These are phyloP conservation scores for Stentor coeruleus DNA, from an alignment of 73 alveolate genomes.

Conservation along the genomic window DNA sequence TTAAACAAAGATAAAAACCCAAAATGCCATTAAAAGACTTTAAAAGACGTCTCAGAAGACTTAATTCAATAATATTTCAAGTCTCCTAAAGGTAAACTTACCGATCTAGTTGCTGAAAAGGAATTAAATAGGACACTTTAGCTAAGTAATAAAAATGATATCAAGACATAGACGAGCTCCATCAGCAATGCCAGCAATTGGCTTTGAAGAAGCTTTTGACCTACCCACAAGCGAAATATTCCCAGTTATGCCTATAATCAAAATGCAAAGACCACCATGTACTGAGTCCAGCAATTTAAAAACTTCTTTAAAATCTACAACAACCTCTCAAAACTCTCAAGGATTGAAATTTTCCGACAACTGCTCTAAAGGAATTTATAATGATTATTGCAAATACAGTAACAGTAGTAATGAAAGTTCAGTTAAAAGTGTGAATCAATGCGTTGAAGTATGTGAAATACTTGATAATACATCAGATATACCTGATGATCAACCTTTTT, in stretches of 20 bases:
- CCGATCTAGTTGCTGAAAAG: too few relatives aligned
- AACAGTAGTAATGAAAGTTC: constrained; percentile 3
- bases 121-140: too few relatives aligned
- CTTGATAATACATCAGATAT: neutral
- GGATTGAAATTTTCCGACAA: neutral
- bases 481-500: neutral
- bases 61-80: constrained; percentile 67
- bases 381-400: neutral
- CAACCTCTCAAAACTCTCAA: too few relatives aligned
- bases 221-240: neutral
- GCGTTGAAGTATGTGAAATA: neutral
- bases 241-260: neutral
- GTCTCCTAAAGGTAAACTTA: neutral
- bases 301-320: neutral
- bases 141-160: too few relatives aligned
- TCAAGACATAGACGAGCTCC: neutral
- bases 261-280: neutral
- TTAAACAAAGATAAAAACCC: constrained; percentile 83
- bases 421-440: neutral
- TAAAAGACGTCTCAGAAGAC: constrained; percentile 56
- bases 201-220: neutral
- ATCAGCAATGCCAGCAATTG: neutral
- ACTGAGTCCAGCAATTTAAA: neutral
- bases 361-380: neutral
- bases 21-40: constrained; percentile 61